These are phyloP conservation scores for Hydrangea macrophylla DNA, from an alignment of 148 eudicot genomes.

Conservation along the genomic window DNA sequence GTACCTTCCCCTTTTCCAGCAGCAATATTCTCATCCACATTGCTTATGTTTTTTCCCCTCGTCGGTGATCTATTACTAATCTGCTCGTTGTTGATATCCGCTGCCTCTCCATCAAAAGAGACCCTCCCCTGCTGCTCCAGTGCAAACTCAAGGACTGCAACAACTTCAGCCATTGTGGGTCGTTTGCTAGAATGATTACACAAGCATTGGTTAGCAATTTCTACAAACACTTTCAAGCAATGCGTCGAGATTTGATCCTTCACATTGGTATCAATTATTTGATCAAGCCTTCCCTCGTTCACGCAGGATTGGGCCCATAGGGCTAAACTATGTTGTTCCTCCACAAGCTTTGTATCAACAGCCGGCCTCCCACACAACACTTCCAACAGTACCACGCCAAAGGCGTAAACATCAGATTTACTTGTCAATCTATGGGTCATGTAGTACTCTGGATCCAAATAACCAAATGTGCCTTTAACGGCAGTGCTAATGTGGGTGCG, in stretches of 20 bases:
- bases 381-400: slow-evolving; percentile 38
- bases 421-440: slow-evolving; percentile 19
- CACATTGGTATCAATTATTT: slow-evolving; percentile 22
- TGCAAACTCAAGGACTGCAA: slow-evolving; percentile 20
- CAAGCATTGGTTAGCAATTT: slow-evolving; percentile 26
- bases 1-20: background rate
- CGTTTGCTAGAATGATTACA: slow-evolving; percentile 19
- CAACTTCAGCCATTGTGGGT: slow-evolving; percentile 35
- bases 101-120: background rate
- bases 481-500: slow-evolving; percentile 26
- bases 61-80: background rate
- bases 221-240: slow-evolving; percentile 18
- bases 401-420: slow-evolving; percentile 27
- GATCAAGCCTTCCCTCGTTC: slow-evolving; percentile 8
- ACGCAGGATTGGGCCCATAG: slow-evolving; percentile 27
- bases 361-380: slow-evolving; percentile 29
- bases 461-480: slow-evolving; percentile 37
- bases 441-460: slow-evolving; percentile 30
- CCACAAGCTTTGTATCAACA: slow-evolving; percentile 20
- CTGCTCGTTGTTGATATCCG: background rate
- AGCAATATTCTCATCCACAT: background rate
- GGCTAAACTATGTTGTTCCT: slow-evolving; percentile 21
- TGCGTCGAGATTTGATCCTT: slow-evolving; percentile 16
- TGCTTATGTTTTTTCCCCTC: too few relatives aligned
- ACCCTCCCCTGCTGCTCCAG: slow-evolving; percentile 14